phyloP scores from a whole-genome alignment of 768 basidiomycete species.

The Naganishia randhawae region DNA sequence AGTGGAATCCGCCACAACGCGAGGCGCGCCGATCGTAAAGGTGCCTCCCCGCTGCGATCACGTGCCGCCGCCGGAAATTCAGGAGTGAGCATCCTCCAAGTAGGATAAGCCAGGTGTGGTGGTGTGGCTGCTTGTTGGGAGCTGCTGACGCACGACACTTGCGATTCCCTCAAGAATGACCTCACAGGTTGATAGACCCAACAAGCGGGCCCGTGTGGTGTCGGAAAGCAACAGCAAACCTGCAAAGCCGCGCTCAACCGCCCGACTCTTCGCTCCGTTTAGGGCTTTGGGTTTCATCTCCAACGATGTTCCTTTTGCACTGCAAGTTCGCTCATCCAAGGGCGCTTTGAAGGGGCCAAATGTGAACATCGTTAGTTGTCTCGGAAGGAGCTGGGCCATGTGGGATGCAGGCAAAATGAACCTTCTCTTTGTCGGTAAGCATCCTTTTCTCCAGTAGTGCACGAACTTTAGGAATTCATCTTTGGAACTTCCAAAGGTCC shows the following conservation, averaged over 20 bases:
- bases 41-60: neutral
- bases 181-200: constrained; percentile 11
- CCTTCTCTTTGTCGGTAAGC: constrained; percentile 86
- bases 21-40: no score
- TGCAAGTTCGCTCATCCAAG: constrained; percentile 80
- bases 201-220: constrained; percentile 16
- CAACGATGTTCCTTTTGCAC: constrained; percentile 79
- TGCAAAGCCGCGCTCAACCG: constrained; percentile 21
- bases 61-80: constrained; percentile 3
- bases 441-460: neutral
- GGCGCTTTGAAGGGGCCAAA: constrained; percentile 78
- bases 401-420: constrained; percentile 95
- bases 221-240: neutral
- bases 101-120: no score
- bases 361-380: constrained; percentile 76
- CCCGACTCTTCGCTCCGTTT: constrained; percentile 78
- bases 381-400: constrained; percentile 86
- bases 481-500: constrained; percentile 59
- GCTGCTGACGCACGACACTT: no score
- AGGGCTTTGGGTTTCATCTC: constrained; percentile 91
- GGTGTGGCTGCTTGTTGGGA: no score
- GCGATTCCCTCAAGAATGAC: no score
- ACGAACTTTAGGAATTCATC: constrained; percentile 8
- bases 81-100: neutral
- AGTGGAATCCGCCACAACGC: neutral